Conservation (phyloP, 2,329 filamentous ascomycete species). For the Alternaria ventricosa region DNA sequence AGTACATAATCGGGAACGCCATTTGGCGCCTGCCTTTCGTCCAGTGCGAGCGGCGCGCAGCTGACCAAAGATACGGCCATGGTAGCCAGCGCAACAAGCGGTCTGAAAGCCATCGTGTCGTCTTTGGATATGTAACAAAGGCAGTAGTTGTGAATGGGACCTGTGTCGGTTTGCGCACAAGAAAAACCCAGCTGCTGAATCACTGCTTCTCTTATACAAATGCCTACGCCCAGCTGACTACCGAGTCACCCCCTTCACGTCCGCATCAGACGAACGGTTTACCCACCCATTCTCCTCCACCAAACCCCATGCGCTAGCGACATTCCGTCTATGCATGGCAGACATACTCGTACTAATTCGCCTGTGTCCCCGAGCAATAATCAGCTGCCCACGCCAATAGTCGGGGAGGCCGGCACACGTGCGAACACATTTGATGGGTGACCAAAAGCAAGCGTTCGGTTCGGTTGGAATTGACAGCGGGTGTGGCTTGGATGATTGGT, state of each 20-base stretch:
- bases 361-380: background rate
- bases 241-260: background rate
- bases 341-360: background rate
- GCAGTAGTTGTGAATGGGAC: background rate
- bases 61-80: slow-evolving; percentile 20
- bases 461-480: slow-evolving; percentile 3
- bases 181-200: background rate
- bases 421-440: background rate
- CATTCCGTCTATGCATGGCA: slow-evolving; percentile 5
- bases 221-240: slow-evolving; percentile 6
- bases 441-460: slow-evolving; percentile 1
- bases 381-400: slow-evolving; percentile 4
- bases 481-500: slow-evolving; percentile 20
- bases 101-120: slow-evolving; percentile 19
- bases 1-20: slow-evolving; percentile 48
- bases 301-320: background rate
- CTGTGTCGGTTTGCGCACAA: background rate
- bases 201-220: slow-evolving; percentile 3
- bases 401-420: slow-evolving; percentile 4
- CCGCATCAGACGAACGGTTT: background rate
- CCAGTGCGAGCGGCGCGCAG: slow-evolving; percentile 25
- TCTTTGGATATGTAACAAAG: background rate
- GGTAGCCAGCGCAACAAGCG: slow-evolving; percentile 11
- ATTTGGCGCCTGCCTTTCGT: slow-evolving; percentile 28
- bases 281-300: background rate